phyloP scores from a whole-genome alignment of 345 rosid genomes.

The Clausena lansium region DNA sequence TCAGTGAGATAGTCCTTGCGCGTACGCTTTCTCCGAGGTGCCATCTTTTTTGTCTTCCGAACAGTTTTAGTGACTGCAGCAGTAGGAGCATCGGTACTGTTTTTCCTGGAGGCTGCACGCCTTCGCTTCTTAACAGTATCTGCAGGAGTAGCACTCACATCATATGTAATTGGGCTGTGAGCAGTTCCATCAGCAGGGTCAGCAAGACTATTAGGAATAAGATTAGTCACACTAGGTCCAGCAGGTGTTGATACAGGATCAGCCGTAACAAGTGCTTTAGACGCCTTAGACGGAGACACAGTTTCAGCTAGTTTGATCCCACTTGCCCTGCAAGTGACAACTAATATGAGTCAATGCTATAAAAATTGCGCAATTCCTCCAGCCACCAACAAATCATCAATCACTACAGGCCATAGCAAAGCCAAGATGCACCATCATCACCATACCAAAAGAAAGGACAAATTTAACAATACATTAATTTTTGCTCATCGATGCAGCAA shows the following conservation, averaged over 20 bases:
- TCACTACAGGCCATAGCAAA: slow-evolving; percentile 1
- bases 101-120: slow-evolving; percentile 52
- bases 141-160: slow-evolving; percentile 62
- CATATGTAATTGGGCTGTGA: slow-evolving; percentile 21
- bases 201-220: slow-evolving; percentile 10
- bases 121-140: slow-evolving; percentile 78
- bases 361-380: not conserved
- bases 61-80: slow-evolving; percentile 31
- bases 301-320: slow-evolving; percentile 45
- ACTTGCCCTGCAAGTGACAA: slow-evolving; percentile 40
- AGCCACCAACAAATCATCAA: not conserved
- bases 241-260: slow-evolving; percentile 26
- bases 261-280: slow-evolving; percentile 31
- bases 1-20: slow-evolving; percentile 25
- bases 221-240: slow-evolving; percentile 15
- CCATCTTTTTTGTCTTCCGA: slow-evolving; percentile 37
- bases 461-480: slow-evolving; percentile 3
- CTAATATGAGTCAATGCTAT: slow-evolving; percentile 2
- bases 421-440: not conserved
- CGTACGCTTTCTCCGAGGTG: slow-evolving; percentile 28
- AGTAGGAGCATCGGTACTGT: slow-evolving; percentile 35
- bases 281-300: slow-evolving; percentile 24
- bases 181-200: slow-evolving; percentile 19
- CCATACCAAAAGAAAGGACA: not conserved
- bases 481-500: not conserved